Percentiles rank a stretch among this genome's conserved stretches.
Evolutionary conservation across 116 monocot species (phyloP).

Genomic region (Thalassia testudinum): DNA sequence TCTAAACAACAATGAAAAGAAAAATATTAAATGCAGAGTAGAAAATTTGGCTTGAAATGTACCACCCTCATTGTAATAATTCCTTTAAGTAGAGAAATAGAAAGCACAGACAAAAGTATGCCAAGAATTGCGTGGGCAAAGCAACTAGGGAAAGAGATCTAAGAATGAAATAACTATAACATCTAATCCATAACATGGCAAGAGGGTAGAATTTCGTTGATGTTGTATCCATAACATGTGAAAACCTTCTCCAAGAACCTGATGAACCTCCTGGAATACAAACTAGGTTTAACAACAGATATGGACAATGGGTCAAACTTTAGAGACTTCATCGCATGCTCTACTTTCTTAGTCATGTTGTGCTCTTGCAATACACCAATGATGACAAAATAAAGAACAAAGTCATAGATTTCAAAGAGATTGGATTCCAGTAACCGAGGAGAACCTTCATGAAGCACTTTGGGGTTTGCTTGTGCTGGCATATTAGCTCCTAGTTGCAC

Average conservation of each 20-base stretch:
- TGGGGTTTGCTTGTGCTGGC: conserved; percentile 72
- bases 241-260: conserved; percentile 87
- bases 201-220: too few species aligned
- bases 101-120: too few species aligned
- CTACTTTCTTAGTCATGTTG: conserved; percentile 71
- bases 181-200: too few species aligned
- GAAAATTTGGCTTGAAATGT: too few species aligned
- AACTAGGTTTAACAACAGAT: conserved; percentile 66
- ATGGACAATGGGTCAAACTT: conserved; percentile 72
- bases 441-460: conserved; percentile 22
- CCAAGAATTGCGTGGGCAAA: too few species aligned
- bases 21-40: too few species aligned
- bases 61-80: too few species aligned
- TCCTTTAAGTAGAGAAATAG: too few species aligned
- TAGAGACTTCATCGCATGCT: conserved; percentile 70
- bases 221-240: background rate
- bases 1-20: too few species aligned
- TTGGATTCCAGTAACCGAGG: conserved; percentile 19
- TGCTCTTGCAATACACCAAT: conserved; percentile 93
- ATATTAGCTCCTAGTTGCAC: conserved; percentile 96
- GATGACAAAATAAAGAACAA: conserved; percentile 91
- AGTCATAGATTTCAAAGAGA: conserved; percentile 57
- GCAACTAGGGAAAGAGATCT: too few species aligned
- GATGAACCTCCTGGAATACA: conserved; percentile 69
- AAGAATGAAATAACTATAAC: too few species aligned